Evolutionary conservation across 495 filamentous ascomycete species (phyloP).

Genomic region (Cryomyces minteri): DNA sequence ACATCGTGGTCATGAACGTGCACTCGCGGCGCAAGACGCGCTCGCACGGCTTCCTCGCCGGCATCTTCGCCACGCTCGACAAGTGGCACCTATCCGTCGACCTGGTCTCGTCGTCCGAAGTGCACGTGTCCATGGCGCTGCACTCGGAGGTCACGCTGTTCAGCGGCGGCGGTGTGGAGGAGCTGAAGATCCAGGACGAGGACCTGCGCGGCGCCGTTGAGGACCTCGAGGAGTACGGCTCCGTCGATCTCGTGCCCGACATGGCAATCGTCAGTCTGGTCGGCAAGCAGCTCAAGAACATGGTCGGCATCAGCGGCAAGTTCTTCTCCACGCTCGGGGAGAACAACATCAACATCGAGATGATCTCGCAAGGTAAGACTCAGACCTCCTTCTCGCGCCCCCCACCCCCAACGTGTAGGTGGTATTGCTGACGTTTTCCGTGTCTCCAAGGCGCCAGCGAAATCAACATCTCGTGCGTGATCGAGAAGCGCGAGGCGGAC

Average conservation of each 20-base stretch:
- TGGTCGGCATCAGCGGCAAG: slow-evolving; percentile 72
- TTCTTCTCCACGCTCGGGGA: slow-evolving; percentile 59
- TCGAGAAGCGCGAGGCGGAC: slow-evolving; percentile 74
- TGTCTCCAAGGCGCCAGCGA: slow-evolving; percentile 63
- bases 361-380: slow-evolving; percentile 81
- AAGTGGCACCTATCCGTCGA: slow-evolving; percentile 68
- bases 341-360: slow-evolving; percentile 81
- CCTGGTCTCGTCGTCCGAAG: slow-evolving; percentile 82
- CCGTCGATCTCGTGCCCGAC: slow-evolving; percentile 63
- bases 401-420: too few species aligned
- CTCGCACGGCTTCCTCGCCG: slow-evolving; percentile 80
- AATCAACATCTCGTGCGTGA: slow-evolving; percentile 97
- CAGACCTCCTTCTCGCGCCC: background rate
- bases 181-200: slow-evolving; percentile 29
- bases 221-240: slow-evolving; percentile 59
- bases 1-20: slow-evolving; percentile 84
- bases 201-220: slow-evolving; percentile 21
- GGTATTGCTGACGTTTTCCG: background rate
- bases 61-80: slow-evolving; percentile 75
- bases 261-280: slow-evolving; percentile 91
- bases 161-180: slow-evolving; percentile 34
- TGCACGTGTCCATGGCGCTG: slow-evolving; percentile 89
- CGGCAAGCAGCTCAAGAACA: slow-evolving; percentile 86
- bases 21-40: slow-evolving; percentile 81
- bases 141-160: slow-evolving; percentile 39